Evolutionary conservation across 2,329 filamentous ascomycete species (phyloP).

Genomic region (Paraphaeosphaeria sporulosa): DNA sequence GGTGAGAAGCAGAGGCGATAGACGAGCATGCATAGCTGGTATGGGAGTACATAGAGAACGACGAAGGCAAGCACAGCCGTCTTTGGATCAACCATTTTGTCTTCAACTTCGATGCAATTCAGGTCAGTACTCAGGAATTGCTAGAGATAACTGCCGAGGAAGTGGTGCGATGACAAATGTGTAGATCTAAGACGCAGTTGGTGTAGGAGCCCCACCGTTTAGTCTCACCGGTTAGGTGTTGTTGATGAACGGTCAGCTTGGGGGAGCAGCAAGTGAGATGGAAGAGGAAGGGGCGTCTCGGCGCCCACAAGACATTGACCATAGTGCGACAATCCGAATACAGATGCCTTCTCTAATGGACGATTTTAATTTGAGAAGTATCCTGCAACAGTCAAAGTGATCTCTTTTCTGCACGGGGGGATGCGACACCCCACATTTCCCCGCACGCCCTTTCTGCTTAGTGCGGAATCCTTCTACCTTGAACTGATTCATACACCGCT

Average conservation of each 20-base stretch:
- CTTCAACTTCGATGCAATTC: background rate
- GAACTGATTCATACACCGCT: background rate
- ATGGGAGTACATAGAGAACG: constrained; percentile 3
- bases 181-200: background rate
- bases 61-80: background rate
- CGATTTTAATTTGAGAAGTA: background rate
- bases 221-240: background rate
- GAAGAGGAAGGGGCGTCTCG: background rate
- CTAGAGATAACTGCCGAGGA: background rate
- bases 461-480: background rate
- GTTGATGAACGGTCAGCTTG: background rate
- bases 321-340: too few relatives aligned
- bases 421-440: constrained; percentile 18
- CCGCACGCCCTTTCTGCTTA: constrained; percentile 7
- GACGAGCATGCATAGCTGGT: constrained; percentile 2
- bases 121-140: background rate
- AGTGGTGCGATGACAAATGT: background rate
- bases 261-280: background rate
- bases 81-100: background rate
- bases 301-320: background rate
- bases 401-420: background rate
- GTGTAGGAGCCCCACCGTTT: background rate
- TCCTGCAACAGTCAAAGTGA: background rate
- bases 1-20: constrained; percentile 24
- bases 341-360: background rate